A percentile compares a stretch with the other conserved stretches of the same genome.
phyloP scores from a whole-genome alignment of 345 rosid species.

The Mangifera indica region DNA sequence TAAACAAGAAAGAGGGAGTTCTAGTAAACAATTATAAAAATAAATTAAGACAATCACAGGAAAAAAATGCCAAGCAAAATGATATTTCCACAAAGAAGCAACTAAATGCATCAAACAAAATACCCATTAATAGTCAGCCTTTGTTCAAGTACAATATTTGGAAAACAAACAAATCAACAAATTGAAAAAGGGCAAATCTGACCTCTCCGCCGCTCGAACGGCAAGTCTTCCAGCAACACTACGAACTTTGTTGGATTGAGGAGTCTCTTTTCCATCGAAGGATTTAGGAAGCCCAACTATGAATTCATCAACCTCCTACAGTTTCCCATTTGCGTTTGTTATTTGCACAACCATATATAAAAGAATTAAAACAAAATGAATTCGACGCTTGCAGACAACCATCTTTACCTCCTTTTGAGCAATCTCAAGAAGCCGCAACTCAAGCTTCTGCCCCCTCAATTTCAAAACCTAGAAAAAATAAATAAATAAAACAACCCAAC shows the following conservation, averaged over 20 bases:
- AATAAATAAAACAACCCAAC: background rate
- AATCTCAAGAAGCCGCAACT: conserved; percentile 55
- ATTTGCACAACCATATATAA: background rate
- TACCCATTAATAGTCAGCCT: too few species aligned
- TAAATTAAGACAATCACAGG: background rate
- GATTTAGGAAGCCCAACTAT: conserved; percentile 84
- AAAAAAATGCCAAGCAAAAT: background rate
- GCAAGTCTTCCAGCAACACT: conserved; percentile 82
- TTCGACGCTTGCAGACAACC: background rate
- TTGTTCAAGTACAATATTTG: background rate
- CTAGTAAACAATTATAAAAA: background rate
- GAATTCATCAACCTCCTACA: conserved; percentile 81
- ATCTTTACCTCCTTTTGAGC: conserved; percentile 61
- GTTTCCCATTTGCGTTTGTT: background rate
- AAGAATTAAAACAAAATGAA: background rate
- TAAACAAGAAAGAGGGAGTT: background rate
- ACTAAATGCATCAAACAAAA: background rate
- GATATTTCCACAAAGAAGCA: background rate
- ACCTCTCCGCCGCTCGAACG: conserved; percentile 77
- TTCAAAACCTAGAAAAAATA: conserved; percentile 64
- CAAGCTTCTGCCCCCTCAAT: conserved; percentile 81
- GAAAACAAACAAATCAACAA: background rate
- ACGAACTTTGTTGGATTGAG: conserved; percentile 81
- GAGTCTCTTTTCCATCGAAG: conserved; percentile 70
- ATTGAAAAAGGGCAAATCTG: background rate